phyloP scores from a whole-genome alignment of 1,139 yeast genomes.

The Zygosaccharomyces pseudobailii region DNA sequence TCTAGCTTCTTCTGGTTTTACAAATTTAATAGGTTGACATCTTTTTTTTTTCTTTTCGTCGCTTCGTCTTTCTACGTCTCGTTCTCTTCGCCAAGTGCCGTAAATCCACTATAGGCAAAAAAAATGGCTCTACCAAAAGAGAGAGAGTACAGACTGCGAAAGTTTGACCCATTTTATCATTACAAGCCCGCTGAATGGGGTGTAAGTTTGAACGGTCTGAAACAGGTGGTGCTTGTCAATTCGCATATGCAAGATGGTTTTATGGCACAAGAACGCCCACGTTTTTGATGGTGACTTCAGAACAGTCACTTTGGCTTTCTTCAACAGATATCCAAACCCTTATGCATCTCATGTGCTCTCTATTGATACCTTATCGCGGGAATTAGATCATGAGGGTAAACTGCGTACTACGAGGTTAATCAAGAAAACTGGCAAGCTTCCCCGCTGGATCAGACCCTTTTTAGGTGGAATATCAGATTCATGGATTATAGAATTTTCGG shows the following conservation, averaged over 20 bases:
- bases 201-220: neutral
- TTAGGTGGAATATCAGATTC: constrained; percentile 68
- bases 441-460: constrained; percentile 73
- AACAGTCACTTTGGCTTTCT: constrained; percentile 73
- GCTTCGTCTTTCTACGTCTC: neutral
- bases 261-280: constrained; percentile 54
- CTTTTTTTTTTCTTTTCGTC: neutral
- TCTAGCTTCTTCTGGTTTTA: neutral
- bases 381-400: constrained; percentile 52
- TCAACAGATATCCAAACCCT: constrained; percentile 88
- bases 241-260: constrained; percentile 47
- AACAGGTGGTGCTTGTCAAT: neutral
- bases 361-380: constrained; percentile 54
- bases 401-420: constrained; percentile 71
- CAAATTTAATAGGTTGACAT: neutral
- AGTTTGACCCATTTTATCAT: no score
- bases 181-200: neutral
- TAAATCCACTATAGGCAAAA: neutral
- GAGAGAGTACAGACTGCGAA: no score
- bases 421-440: constrained; percentile 75
- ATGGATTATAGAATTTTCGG: constrained; percentile 79
- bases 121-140: neutral
- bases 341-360: constrained; percentile 84
- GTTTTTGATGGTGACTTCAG: constrained; percentile 59
- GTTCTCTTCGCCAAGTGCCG: neutral